phyloP scores from a whole-genome alignment of 805 yeast species.

The Kuraishia floccosa region DNA sequence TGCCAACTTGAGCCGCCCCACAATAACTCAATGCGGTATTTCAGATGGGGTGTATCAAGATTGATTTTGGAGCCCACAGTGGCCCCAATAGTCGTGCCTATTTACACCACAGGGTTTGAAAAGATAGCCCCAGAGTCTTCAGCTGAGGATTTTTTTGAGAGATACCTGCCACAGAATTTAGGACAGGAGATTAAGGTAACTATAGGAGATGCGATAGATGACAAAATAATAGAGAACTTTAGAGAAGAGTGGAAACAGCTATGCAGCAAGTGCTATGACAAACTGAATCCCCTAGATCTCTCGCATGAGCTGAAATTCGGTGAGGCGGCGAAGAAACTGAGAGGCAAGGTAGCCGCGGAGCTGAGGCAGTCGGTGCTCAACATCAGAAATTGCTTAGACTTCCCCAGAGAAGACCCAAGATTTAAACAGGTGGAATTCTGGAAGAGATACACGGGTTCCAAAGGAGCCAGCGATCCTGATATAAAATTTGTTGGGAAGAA shows the following conservation, averaged over 20 bases:
- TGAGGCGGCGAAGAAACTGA: conserved; percentile 46
- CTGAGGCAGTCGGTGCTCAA: conserved; percentile 51
- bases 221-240: conserved; percentile 41
- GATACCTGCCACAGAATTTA: conserved; percentile 49
- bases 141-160: conserved; percentile 39
- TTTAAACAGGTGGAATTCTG: conserved; percentile 65
- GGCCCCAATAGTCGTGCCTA: conserved; percentile 82
- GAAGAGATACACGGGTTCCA: conserved; percentile 52
- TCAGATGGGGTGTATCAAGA: conserved; percentile 92
- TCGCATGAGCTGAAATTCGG: conserved; percentile 55
- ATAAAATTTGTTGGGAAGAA: conserved; percentile 66
- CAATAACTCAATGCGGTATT: conserved; percentile 82
- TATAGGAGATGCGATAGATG: conserved; percentile 65
- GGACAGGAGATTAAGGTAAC: conserved; percentile 60
- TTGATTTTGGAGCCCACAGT: conserved; percentile 70
- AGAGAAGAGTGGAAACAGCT: conserved; percentile 62
- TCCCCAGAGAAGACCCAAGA: conserved; percentile 55
- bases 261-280: conserved; percentile 42
- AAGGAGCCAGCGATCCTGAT: conserved; percentile 59
- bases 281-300: conserved; percentile 42
- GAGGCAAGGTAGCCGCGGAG: conserved; percentile 61
- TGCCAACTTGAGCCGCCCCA: conserved; percentile 75
- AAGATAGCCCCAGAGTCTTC: conserved; percentile 72
- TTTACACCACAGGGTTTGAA: conserved; percentile 80
- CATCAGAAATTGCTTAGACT: conserved; percentile 28